Percentiles rank a stretch among this genome's conserved stretches.
These are phyloP conservation scores for Prunus dulcis DNA, from an alignment of 306 rosid species.

Conservation along the genomic window DNA sequence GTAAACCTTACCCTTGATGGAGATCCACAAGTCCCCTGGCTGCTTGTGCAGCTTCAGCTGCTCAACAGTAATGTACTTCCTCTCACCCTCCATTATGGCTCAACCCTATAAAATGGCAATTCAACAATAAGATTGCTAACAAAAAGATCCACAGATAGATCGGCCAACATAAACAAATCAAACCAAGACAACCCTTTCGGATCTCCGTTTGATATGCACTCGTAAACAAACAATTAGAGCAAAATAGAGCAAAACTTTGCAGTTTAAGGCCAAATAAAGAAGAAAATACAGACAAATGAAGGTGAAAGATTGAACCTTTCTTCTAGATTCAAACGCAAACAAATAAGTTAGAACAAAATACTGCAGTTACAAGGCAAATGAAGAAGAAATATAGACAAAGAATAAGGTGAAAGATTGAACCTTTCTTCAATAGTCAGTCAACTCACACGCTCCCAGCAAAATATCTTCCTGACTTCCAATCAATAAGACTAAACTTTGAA, in stretches of 20 bases:
- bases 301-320: neutral
- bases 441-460: neutral
- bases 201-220: constrained; percentile 9
- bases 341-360: neutral
- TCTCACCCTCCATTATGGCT: constrained; percentile 16
- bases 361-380: neutral
- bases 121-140: neutral
- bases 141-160: neutral
- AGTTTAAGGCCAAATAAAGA: neutral
- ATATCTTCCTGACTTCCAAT: neutral
- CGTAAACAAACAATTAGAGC: neutral
- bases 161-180: neutral
- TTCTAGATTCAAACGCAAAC: neutral
- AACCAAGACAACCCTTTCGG: neutral
- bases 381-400: neutral
- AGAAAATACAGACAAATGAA: neutral
- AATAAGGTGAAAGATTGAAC: neutral
- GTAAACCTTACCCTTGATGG: constrained; percentile 42
- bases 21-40: constrained; percentile 42
- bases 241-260: neutral
- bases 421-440: constrained; percentile 13
- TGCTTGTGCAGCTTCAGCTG: constrained; percentile 38
- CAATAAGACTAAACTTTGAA: neutral
- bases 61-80: constrained; percentile 36
- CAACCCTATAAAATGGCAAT: constrained; percentile 14